phyloP scores from a whole-genome alignment of 306 rosid genomes.

The Vicia faba region DNA sequence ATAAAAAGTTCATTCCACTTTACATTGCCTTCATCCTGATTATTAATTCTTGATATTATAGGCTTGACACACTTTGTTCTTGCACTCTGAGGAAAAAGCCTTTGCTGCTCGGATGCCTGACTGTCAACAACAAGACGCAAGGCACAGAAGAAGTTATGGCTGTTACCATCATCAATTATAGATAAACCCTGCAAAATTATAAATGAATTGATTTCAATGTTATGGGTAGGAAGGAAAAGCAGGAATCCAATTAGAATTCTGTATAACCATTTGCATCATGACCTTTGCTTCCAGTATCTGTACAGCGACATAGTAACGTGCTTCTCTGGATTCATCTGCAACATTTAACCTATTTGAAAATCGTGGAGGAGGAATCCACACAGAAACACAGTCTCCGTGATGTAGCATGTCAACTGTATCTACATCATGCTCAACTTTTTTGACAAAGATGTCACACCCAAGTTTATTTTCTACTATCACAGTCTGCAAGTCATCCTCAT shows the following conservation, averaged over 20 bases:
- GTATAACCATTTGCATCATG: slow-evolving; percentile 34
- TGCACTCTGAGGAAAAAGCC: slow-evolving; percentile 97
- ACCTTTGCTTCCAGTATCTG: slow-evolving; percentile 97
- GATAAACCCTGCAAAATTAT: slow-evolving; percentile 70
- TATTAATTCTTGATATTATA: slow-evolving; percentile 45
- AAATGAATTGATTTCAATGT: slow-evolving; percentile 34
- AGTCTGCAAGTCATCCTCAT: slow-evolving; percentile 94
- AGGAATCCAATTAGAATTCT: neutral
- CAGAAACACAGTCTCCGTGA: slow-evolving; percentile 66
- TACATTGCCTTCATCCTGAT: slow-evolving; percentile 62
- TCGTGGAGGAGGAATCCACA: slow-evolving; percentile 93
- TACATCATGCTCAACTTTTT: slow-evolving; percentile 63
- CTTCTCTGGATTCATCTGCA: slow-evolving; percentile 77
- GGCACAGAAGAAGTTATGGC: slow-evolving; percentile 95
- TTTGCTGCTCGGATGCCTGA: slow-evolving; percentile 89
- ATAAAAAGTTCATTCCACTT: slow-evolving; percentile 96
- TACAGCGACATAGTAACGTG: slow-evolving; percentile 79
- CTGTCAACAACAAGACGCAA: slow-evolving; percentile 82
- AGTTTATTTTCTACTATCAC: slow-evolving; percentile 83
- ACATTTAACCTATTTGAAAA: slow-evolving; percentile 87
- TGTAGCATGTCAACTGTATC: slow-evolving; percentile 57
- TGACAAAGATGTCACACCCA: slow-evolving; percentile 81
- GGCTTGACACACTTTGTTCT: slow-evolving; percentile 97
- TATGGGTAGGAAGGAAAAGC: slow-evolving; percentile 18
- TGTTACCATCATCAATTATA: slow-evolving; percentile 82